Evolutionary conservation across 495 filamentous ascomycete genomes (phyloP).

Genomic region (Talaromyces trachyspermus): DNA sequence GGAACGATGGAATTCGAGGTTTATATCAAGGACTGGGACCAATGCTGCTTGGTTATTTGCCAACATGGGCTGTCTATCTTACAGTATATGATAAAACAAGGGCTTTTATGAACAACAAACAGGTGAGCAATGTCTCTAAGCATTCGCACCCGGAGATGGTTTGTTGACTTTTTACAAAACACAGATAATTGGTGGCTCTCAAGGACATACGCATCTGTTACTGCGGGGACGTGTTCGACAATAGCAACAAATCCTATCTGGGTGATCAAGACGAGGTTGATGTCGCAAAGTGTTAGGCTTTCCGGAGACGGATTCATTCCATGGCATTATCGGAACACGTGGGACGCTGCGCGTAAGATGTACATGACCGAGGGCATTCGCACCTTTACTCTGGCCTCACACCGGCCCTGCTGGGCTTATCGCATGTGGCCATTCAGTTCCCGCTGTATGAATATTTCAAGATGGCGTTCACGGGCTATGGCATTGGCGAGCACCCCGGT

Average conservation of each 20-base stretch:
- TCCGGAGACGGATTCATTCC: constrained; percentile 55
- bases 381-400: constrained; percentile 91
- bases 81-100: constrained; percentile 89
- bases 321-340: constrained; percentile 82
- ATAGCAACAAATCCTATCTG: constrained; percentile 98
- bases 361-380: constrained; percentile 77
- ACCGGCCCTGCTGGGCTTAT: constrained; percentile 83
- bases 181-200: constrained; percentile 56
- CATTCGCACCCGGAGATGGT: no score
- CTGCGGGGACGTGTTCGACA: constrained; percentile 86
- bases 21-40: constrained; percentile 92
- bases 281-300: constrained; percentile 66
- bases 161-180: constrained; percentile 24
- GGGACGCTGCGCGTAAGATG: constrained; percentile 93
- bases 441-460: constrained; percentile 93
- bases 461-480: constrained; percentile 76
- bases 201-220: constrained; percentile 69
- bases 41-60: constrained; percentile 89
- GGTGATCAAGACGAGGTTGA: constrained; percentile 97
- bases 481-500: constrained; percentile 63
- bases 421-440: constrained; percentile 97
- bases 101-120: constrained; percentile 58
- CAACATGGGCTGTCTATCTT: constrained; percentile 97
- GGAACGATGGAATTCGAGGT: constrained; percentile 78
- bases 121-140: no score